Evolutionary conservation across 2,329 filamentous ascomycete genomes (phyloP).

Genomic region (Arthrinium phaeospermum): DNA sequence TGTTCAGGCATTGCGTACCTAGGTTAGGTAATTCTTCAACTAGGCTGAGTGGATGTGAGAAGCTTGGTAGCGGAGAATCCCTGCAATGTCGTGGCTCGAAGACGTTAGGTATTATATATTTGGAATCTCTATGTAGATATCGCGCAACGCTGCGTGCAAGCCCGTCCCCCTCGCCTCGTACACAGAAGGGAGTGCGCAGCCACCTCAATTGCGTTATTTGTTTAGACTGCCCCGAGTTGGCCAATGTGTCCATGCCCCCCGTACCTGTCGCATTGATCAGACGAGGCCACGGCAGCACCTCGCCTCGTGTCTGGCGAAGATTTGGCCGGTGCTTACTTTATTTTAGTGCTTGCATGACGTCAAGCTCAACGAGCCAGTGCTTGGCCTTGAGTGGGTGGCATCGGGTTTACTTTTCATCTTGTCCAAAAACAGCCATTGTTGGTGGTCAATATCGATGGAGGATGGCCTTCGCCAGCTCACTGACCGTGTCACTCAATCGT

Average conservation of each 20-base stretch:
- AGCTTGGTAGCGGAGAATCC: slow-evolving; percentile 7
- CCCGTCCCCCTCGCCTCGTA: background rate
- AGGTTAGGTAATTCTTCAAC: background rate
- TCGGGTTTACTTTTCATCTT: background rate
- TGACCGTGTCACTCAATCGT: background rate
- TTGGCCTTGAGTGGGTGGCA: slow-evolving; percentile 1
- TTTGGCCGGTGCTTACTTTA: background rate
- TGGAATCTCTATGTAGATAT: background rate
- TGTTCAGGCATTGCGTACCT: background rate
- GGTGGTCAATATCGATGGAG: background rate
- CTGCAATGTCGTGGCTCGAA: background rate
- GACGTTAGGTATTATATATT: background rate
- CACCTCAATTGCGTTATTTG: background rate
- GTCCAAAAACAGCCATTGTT: background rate
- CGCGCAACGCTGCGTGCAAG: background rate
- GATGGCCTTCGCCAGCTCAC: background rate
- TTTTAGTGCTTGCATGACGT: background rate
- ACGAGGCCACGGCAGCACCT: slow-evolving; percentile 2
- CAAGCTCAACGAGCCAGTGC: slow-evolving; percentile 8
- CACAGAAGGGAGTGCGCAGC: background rate
- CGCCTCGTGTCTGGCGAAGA: slow-evolving; percentile 4
- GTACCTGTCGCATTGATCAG: background rate
- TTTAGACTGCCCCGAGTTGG: background rate
- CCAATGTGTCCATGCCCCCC: background rate
- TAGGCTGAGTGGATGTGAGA: background rate